These are phyloP conservation scores for Pseudogymnoascus destructans DNA, from an alignment of 2,329 filamentous ascomycete species.

Conservation along the genomic window DNA sequence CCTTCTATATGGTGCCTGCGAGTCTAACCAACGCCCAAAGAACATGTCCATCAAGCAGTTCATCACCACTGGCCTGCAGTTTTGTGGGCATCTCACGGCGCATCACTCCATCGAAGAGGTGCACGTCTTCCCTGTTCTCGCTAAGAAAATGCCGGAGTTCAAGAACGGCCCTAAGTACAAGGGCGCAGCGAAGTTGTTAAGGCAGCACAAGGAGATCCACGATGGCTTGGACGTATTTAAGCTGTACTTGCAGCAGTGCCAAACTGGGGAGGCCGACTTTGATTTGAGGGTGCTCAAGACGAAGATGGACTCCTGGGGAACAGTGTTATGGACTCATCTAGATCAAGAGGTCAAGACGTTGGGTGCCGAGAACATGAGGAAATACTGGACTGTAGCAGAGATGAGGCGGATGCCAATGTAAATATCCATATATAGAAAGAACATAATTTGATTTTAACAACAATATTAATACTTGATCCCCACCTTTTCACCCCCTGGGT, in stretches of 20 bases:
- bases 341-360: constrained; percentile 72
- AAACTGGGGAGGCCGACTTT: constrained; percentile 46
- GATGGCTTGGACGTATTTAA: constrained; percentile 55
- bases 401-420: constrained; percentile 58
- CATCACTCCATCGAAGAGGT: constrained; percentile 79
- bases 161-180: constrained; percentile 47
- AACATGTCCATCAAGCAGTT: constrained; percentile 57
- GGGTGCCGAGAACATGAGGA: constrained; percentile 76
- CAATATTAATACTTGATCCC: background rate
- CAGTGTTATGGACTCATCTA: constrained; percentile 68
- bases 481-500: background rate
- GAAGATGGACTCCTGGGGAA: constrained; percentile 66
- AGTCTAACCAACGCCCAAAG: constrained; percentile 42
- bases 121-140: constrained; percentile 68
- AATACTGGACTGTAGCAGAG: constrained; percentile 67
- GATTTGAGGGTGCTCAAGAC: constrained; percentile 46
- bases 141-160: constrained; percentile 68
- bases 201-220: constrained; percentile 70
- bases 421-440: constrained; percentile 12
- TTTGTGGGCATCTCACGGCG: constrained; percentile 54
- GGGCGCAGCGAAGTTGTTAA: constrained; percentile 48
- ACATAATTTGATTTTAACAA: background rate
- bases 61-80: constrained; percentile 52
- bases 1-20: constrained; percentile 53
- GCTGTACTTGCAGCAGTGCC: constrained; percentile 51